Percentiles rank a stretch among this genome's conserved stretches.
Evolutionary conservation across 495 filamentous ascomycete genomes (phyloP).

Genomic region (Penicillium alfredii): DNA sequence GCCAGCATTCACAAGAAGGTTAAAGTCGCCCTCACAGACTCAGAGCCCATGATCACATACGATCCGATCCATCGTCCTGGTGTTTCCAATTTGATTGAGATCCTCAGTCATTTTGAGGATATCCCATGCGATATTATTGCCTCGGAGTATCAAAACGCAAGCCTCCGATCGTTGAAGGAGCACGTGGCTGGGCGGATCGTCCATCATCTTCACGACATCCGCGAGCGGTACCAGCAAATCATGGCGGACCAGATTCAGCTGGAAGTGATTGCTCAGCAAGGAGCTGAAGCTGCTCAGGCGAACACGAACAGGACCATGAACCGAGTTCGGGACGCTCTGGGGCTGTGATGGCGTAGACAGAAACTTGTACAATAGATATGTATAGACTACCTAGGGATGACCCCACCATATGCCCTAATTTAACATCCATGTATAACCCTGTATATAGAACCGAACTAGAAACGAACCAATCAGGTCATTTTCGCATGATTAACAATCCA

Average conservation of each 20-base stretch:
- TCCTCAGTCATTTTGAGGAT: constrained; percentile 61
- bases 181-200: constrained; percentile 51
- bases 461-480: too few species aligned
- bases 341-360: constrained; percentile 39
- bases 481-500: too few species aligned
- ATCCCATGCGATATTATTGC: constrained; percentile 52
- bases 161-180: constrained; percentile 60
- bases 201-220: constrained; percentile 48
- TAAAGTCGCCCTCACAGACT: constrained; percentile 72
- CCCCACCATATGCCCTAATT: too few species aligned
- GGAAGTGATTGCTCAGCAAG: constrained; percentile 52
- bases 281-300: constrained; percentile 51
- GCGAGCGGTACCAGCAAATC: constrained; percentile 55
- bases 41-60: constrained; percentile 55
- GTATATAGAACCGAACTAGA: too few species aligned
- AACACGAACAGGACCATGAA: constrained; percentile 66
- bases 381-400: too few species aligned
- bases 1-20: constrained; percentile 61
- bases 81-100: constrained; percentile 77
- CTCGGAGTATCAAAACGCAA: constrained; percentile 40
- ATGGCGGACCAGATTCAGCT: constrained; percentile 49
- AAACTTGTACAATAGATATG: too few species aligned
- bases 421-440: too few species aligned
- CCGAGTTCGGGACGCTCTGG: constrained; percentile 55
- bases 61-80: constrained; percentile 68